phyloP scores from a whole-genome alignment of 495 filamentous ascomycete species.

The Amniculicola lignicola region DNA sequence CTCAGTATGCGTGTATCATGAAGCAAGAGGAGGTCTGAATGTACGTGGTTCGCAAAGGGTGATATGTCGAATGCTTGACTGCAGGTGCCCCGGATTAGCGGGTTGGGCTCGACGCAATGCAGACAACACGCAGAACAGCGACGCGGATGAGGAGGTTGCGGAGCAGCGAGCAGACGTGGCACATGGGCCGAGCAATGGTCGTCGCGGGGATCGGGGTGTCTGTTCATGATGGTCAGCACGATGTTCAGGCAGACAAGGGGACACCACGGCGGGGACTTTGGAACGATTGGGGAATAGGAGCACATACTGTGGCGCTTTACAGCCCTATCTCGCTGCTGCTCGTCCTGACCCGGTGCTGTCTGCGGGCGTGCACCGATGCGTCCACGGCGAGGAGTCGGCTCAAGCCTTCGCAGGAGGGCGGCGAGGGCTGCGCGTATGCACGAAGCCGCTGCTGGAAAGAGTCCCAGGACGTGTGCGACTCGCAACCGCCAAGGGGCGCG shows the following conservation, averaged over 20 bases:
- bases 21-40: not conserved
- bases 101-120: no score
- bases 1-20: slow-evolving; percentile 21
- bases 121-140: no score
- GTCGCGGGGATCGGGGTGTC: slow-evolving; percentile 6
- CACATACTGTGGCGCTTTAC: slow-evolving; percentile 29
- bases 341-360: slow-evolving; percentile 10
- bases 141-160: slow-evolving; percentile 4
- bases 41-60: no score
- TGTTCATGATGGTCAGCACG: slow-evolving; percentile 31
- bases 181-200: slow-evolving; percentile 11
- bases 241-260: not conserved
- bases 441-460: slow-evolving; percentile 17
- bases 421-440: slow-evolving; percentile 15
- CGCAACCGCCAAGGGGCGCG: slow-evolving; percentile 5
- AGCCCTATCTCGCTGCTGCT: slow-evolving; percentile 15
- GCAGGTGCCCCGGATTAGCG: no score
- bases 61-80: no score
- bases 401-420: slow-evolving; percentile 1
- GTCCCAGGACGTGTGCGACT: slow-evolving; percentile 20
- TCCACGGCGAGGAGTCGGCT: slow-evolving; percentile 12
- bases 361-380: slow-evolving; percentile 20
- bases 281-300: slow-evolving; percentile 11
- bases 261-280: slow-evolving; percentile 3
- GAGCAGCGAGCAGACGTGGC: slow-evolving; percentile 4